These are phyloP conservation scores for Claviceps spartinae DNA, from an alignment of 2,329 filamentous ascomycete genomes.

Conservation along the genomic window DNA sequence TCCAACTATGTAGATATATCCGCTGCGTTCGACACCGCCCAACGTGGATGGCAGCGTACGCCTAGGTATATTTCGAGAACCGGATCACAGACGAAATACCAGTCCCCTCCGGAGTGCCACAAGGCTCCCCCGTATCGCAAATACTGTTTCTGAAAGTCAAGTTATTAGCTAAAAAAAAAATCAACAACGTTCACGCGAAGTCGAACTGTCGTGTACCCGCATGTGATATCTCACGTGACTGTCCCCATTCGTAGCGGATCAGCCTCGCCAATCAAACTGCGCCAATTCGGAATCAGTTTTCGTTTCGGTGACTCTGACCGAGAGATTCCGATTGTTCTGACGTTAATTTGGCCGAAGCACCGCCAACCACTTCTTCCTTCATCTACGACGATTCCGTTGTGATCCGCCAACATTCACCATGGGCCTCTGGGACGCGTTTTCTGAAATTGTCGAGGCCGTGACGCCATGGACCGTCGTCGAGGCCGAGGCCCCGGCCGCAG, in stretches of 20 bases:
- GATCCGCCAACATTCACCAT: slow-evolving; percentile 33
- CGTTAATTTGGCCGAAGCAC: slow-evolving; percentile 19
- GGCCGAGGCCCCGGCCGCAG: slow-evolving; percentile 55
- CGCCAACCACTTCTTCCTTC: slow-evolving; percentile 14
- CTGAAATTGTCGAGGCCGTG: slow-evolving; percentile 50
- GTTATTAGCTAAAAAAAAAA: too few species aligned
- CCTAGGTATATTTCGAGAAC: too few species aligned
- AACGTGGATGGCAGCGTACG: too few species aligned
- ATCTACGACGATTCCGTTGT: slow-evolving; percentile 25
- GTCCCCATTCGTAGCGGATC: background rate
- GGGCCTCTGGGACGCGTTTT: slow-evolving; percentile 54
- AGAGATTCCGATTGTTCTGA: slow-evolving; percentile 26
- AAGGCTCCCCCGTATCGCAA: too few species aligned
- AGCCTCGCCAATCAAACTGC: slow-evolving; percentile 30
- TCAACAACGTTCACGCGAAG: background rate
- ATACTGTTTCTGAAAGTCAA: too few species aligned
- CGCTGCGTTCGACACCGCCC: too few species aligned
- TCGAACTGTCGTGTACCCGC: background rate
- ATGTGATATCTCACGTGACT: slow-evolving; percentile 13
- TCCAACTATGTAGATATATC: too few species aligned
- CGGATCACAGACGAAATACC: too few species aligned
- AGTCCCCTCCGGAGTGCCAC: too few species aligned
- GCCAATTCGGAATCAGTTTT: slow-evolving; percentile 37
- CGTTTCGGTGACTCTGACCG: slow-evolving; percentile 25
- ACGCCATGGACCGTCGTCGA: slow-evolving; percentile 51